Percentiles rank a stretch among this genome's conserved stretches.
These are phyloP conservation scores for Prunus mira DNA, from an alignment of 306 rosid genomes.

Conservation along the genomic window DNA sequence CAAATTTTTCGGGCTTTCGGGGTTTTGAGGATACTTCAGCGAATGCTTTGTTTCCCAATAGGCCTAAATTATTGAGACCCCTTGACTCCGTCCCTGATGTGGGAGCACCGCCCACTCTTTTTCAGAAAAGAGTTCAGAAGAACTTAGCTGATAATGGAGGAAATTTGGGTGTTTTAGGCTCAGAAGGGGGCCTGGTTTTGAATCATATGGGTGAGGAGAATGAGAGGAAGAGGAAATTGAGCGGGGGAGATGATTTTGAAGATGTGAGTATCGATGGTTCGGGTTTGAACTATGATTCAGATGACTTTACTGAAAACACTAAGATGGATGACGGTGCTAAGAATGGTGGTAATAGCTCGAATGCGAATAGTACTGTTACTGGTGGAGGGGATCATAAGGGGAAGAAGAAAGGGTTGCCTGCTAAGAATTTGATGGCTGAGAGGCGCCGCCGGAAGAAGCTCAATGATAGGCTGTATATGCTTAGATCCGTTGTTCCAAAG, in stretches of 20 bases:
- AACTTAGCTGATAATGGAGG: constrained; percentile 32
- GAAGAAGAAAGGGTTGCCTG: constrained; percentile 91
- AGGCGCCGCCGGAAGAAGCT: constrained; percentile 96
- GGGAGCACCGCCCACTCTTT: constrained; percentile 74
- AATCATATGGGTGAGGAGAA: background rate
- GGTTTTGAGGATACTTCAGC: constrained; percentile 39
- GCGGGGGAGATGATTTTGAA: constrained; percentile 48
- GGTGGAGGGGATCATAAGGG: constrained; percentile 69
- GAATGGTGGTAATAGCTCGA: constrained; percentile 46
- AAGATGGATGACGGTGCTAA: constrained; percentile 46
- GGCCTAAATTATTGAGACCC: constrained; percentile 38
- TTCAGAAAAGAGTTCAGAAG: constrained; percentile 63
- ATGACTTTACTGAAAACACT: constrained; percentile 47
- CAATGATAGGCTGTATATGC: constrained; percentile 94
- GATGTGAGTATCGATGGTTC: constrained; percentile 55
- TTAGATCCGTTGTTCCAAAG: constrained; percentile 95
- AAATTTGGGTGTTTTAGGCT: constrained; percentile 43
- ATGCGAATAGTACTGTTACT: constrained; percentile 40
- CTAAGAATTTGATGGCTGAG: constrained; percentile 97
- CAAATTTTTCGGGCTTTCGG: constrained; percentile 31
- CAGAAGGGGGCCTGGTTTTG: constrained; percentile 14
- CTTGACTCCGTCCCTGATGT: constrained; percentile 29
- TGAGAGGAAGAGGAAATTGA: constrained; percentile 44
- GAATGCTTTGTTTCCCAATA: constrained; percentile 41
- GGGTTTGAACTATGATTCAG: constrained; percentile 76